These are phyloP conservation scores for Paramecium tetraurelia DNA, from an alignment of 73 alveolate genomes.

Conservation along the genomic window DNA sequence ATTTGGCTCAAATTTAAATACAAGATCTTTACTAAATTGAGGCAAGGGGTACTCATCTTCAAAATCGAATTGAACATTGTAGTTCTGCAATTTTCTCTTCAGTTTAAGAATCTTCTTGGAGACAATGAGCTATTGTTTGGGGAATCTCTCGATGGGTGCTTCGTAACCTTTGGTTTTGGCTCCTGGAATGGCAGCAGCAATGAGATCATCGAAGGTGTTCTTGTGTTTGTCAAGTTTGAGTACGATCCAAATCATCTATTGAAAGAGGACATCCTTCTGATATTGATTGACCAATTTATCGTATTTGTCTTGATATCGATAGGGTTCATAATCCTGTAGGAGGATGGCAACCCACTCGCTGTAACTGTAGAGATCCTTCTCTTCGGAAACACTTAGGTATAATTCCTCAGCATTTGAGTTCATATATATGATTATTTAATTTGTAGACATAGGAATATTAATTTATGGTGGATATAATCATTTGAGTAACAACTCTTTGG, in stretches of 20 bases:
- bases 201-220: conserved; percentile 3
- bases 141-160: not conserved
- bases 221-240: not conserved
- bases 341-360: conserved; percentile 16
- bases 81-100: not conserved
- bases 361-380: not conserved
- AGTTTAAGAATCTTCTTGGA: not conserved
- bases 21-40: not conserved
- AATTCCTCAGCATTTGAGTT: not conserved
- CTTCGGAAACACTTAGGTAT: conserved; percentile 2
- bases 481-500: conserved; percentile 76
- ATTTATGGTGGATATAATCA: not conserved
- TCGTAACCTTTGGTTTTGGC: not conserved
- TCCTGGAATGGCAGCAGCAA: not conserved
- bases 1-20: not conserved
- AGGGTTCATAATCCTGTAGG: conserved; percentile 12
- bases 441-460: not conserved
- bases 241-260: conserved; percentile 7
- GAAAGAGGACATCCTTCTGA: not conserved
- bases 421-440: not conserved
- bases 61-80: not conserved
- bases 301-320: not conserved
- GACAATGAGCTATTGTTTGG: not conserved
- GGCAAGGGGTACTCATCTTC: not conserved
- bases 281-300: conserved; percentile 2